These are phyloP conservation scores for Acrocalymma vagum DNA, from an alignment of 2,329 filamentous ascomycete genomes.

Conservation along the genomic window DNA sequence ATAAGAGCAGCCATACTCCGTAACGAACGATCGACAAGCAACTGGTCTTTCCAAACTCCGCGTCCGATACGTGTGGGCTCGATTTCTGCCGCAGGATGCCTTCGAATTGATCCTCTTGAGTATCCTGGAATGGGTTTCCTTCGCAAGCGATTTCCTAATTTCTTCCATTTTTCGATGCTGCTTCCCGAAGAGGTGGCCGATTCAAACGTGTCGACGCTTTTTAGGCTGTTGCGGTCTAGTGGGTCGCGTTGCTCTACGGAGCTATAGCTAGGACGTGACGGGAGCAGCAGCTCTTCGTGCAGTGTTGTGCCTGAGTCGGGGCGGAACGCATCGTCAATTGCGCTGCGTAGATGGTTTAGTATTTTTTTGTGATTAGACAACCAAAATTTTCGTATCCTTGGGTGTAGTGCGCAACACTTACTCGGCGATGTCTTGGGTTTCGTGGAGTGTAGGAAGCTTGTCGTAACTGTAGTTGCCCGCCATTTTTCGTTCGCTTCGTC, in stretches of 20 bases:
- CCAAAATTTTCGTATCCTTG: conserved; percentile 2
- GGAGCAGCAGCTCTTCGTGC: conserved; percentile 1
- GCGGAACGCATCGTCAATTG: conserved; percentile 9
- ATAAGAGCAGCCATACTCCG: conserved; percentile 34
- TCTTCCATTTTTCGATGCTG: conserved; percentile 27
- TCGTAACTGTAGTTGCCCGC: conserved; percentile 22
- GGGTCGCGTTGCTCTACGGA: conserved; percentile 8
- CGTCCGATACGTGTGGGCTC: conserved; percentile 29
- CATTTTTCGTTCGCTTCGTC: conserved; percentile 13
- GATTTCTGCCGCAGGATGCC: conserved; percentile 30
- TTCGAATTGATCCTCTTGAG: conserved; percentile 19
- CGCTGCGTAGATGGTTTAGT: conserved; percentile 1
- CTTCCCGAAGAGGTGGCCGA: conserved; percentile 21
- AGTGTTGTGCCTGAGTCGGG: too few species aligned
- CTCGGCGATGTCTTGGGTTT: conserved; percentile 25
- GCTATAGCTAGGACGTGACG: conserved; percentile 5
- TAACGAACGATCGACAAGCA: conserved; percentile 37
- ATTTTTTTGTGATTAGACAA: conserved; percentile 1
- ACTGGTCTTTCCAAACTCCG: conserved; percentile 38
- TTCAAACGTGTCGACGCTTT: conserved; percentile 24
- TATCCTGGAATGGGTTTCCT: conserved; percentile 27
- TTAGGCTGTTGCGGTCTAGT: conserved; percentile 17
- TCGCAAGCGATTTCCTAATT: conserved; percentile 22
- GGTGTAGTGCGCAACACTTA: conserved; percentile 12
- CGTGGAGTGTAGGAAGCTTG: conserved; percentile 16